phyloP scores from a whole-genome alignment of 225 moss, liverwort and hornwort genomes.

The Lunularia cruciata region DNA sequence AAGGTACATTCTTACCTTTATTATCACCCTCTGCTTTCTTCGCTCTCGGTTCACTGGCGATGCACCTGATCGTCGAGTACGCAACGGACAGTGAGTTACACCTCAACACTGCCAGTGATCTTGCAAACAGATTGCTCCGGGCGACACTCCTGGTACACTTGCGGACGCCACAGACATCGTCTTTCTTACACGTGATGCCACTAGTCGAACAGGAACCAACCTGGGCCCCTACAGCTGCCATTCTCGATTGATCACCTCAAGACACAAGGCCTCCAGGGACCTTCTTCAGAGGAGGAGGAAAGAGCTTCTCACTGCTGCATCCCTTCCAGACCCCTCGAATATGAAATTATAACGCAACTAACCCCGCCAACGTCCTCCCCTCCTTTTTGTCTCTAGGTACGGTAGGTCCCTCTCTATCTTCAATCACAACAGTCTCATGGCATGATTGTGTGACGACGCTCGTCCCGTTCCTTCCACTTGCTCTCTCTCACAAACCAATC shows the following conservation, averaged over 20 bases:
- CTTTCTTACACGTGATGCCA: conserved; percentile 14
- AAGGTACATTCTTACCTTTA: too few species aligned
- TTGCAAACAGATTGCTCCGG: conserved; percentile 38
- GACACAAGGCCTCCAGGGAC: too few species aligned
- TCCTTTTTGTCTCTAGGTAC: too few species aligned
- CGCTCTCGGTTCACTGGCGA: conserved; percentile 47
- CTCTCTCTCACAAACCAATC: background rate
- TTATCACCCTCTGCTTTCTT: conserved; percentile 29
- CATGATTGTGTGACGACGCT: too few species aligned
- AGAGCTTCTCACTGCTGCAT: too few species aligned
- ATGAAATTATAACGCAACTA: too few species aligned
- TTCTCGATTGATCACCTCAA: background rate
- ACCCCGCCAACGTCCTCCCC: too few species aligned
- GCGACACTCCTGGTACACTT: conserved; percentile 30
- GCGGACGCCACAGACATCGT: conserved; percentile 10
- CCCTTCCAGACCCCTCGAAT: too few species aligned
- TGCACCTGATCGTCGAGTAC: conserved; percentile 33
- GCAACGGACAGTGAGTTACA: conserved; percentile 25
- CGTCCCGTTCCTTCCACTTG: too few species aligned
- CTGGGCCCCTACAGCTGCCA: conserved; percentile 31
- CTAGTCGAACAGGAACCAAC: conserved; percentile 8
- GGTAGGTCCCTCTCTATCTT: too few species aligned
- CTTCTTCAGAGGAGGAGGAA: too few species aligned
- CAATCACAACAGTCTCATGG: too few species aligned
- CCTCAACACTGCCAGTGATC: conserved; percentile 33